Percentiles rank a stretch among this genome's conserved stretches.
phyloP scores from a whole-genome alignment of 116 monocot genomes.

The Thalassia testudinum region DNA sequence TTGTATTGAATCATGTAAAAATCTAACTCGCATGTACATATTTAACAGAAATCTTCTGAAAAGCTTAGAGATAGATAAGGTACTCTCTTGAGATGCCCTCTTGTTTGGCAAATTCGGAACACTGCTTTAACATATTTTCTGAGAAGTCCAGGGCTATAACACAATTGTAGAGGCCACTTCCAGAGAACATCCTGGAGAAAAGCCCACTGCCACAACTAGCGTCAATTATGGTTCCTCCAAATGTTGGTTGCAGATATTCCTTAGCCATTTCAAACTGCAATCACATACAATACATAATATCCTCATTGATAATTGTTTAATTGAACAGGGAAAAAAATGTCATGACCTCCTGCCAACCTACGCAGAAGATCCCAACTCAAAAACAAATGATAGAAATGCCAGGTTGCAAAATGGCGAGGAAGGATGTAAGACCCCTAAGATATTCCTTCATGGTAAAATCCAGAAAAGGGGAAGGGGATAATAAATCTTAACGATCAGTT shows the following conservation, averaged over 20 bases:
- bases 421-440: no score
- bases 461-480: no score
- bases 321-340: no score
- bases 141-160: slow-evolving; percentile 90
- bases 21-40: background rate
- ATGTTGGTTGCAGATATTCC: slow-evolving; percentile 48
- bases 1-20: background rate
- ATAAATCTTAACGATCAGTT: no score
- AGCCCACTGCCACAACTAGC: slow-evolving; percentile 96
- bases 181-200: slow-evolving; percentile 79
- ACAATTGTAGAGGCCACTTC: slow-evolving; percentile 56
- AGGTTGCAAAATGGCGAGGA: no score
- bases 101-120: slow-evolving; percentile 45
- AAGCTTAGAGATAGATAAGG: background rate
- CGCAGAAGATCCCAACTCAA: no score
- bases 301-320: no score
- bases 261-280: slow-evolving; percentile 95
- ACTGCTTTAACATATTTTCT: slow-evolving; percentile 88
- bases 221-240: slow-evolving; percentile 84
- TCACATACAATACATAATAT: no score
- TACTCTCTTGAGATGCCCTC: slow-evolving; percentile 66
- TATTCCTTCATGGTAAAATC: no score
- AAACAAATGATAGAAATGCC: no score
- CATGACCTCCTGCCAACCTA: no score
- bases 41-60: no score